Evolutionary conservation across 1,139 yeast species (phyloP), one percentile per base, ranked within the genome.

Genomic region (Tardiomyces depauwii): DNA sequence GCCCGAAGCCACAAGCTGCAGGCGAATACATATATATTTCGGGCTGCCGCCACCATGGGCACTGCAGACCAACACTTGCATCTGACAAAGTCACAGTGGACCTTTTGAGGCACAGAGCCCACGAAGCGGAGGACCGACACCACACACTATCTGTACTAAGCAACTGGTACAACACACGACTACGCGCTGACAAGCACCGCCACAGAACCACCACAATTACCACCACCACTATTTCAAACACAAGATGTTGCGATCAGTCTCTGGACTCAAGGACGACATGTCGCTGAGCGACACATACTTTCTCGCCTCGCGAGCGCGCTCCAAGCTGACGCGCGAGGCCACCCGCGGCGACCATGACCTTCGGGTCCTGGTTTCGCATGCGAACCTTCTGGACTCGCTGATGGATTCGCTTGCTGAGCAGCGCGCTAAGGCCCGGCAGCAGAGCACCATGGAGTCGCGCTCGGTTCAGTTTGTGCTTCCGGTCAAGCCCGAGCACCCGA

Each of bases 251-350:
- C 36, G 36, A 14, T 30, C 36, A 12, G 36, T 30, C 11, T 13
- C 36, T 30, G 36, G 39, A 16, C 18, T 36, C 10, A 36, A 36
- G 39, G 36, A 30, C 10, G 36, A 30, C 4, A 51, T 51, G 45
- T 62, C 77, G 11, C 65, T 74, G 56, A 70, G 78, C n/a, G 76
- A 78, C 56, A 72, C 85, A 9, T 82, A 80, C 61, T 62, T 76
- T 28, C 71, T 83, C 49, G 89, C 91, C 32, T 74, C 82, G 41
- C 76, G 72, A 57, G 93, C 84, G 13, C 77, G 86, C 59, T 58
- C 74, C 39, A 83, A 82, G 66, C 73, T 84, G 36, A 77, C 86
- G 39, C 71, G 64, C 49, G 88, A 82, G 59, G 89, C 89, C 2
- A 61, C 75, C 33, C 72, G 73, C 51, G 74, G 76, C 9, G 83